phyloP scores from a whole-genome alignment of 2,329 filamentous ascomycete species.

The Fusarium nygamai region DNA sequence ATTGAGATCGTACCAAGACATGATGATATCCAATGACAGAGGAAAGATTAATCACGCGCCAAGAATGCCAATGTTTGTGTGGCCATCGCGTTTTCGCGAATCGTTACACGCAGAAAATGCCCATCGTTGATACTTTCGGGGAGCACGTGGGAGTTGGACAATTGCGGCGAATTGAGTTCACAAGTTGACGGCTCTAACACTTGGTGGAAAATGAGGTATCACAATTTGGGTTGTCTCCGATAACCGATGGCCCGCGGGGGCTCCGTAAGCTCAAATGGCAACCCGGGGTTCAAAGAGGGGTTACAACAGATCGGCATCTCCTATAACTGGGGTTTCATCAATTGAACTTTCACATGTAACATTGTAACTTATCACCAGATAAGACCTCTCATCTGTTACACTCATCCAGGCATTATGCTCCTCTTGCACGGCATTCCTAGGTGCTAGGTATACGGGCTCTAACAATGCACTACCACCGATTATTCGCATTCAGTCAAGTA shows the following conservation, averaged over 20 bases:
- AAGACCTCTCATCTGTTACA: background rate
- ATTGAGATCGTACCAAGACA: background rate
- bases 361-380: too few relatives aligned
- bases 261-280: background rate
- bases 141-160: background rate
- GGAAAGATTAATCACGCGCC: background rate
- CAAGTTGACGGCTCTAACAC: fast-evolving
- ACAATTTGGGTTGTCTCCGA: background rate
- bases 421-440: too few relatives aligned
- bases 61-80: background rate
- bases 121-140: too few relatives aligned
- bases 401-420: background rate
- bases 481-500: background rate
- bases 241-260: background rate
- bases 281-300: background rate
- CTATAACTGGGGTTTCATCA: background rate
- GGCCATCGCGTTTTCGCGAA: background rate
- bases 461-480: fast-evolving
- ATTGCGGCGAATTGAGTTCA: background rate
- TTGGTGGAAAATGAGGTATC: background rate
- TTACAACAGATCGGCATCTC: background rate
- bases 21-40: background rate
- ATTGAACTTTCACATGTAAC: background rate
- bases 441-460: too few relatives aligned
- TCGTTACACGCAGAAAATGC: background rate